These are phyloP conservation scores for Podila verticillata DNA, from an alignment of 192 early-diverging fungal species.

Conservation along the genomic window DNA sequence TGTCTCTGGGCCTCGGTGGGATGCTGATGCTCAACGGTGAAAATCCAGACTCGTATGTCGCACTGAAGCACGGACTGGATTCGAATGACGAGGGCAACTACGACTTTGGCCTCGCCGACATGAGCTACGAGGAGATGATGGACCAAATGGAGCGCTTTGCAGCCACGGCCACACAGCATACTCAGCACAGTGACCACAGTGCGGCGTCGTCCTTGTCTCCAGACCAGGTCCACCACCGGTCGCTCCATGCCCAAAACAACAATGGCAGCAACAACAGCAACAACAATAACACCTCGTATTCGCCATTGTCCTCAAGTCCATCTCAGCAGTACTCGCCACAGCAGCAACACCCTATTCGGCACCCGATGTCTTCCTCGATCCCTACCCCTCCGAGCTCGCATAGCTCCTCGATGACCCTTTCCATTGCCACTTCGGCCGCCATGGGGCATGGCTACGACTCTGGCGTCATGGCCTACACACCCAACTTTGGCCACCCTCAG, in stretches of 20 bases:
- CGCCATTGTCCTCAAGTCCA: background rate
- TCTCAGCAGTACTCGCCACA: background rate
- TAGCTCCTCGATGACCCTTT: conserved; percentile 2
- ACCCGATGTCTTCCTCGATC: background rate
- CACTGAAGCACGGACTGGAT: conserved; percentile 20
- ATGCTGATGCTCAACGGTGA: conserved; percentile 37
- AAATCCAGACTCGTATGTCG: background rate
- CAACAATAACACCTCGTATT: conserved; percentile 5
- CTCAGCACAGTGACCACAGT: conserved; percentile 13
- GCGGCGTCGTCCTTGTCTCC: conserved; percentile 35
- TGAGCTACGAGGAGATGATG: conserved; percentile 40
- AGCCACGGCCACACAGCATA: background rate
- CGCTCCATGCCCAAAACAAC: conserved; percentile 3
- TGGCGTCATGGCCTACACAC: background rate
- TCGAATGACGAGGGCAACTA: background rate
- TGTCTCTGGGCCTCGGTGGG: conserved; percentile 23
- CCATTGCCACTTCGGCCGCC: conserved; percentile 2
- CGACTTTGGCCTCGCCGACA: conserved; percentile 13
- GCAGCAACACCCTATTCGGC: conserved; percentile 7
- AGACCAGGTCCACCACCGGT: conserved; percentile 21
- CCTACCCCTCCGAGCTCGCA: background rate
- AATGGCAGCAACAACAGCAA: conserved; percentile 13
- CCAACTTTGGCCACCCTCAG: background rate
- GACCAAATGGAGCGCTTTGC: conserved; percentile 19
- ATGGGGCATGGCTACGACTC: background rate